A percentile compares a stretch with the other conserved stretches of the same genome.
These are phyloP conservation scores for Epichloe amarillans DNA, from an alignment of 2,329 filamentous ascomycete species.

Conservation along the genomic window DNA sequence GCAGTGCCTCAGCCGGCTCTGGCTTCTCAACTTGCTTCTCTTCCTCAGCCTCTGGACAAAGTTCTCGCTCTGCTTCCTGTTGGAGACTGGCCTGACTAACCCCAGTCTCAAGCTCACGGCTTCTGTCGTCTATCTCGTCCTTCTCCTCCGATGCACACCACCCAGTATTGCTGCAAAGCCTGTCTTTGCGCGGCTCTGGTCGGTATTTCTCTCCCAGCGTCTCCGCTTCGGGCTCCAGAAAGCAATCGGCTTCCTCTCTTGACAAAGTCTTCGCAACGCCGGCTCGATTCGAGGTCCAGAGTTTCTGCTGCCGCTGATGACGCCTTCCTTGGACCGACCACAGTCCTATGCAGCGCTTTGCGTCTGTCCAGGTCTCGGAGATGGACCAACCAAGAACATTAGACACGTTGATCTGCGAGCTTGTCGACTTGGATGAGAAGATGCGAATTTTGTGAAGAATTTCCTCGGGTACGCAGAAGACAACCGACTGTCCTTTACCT, in stretches of 20 bases:
- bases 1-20: conserved; percentile 14
- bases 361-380: conserved; percentile 39
- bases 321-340: conserved; percentile 1
- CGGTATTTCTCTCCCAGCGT: not conserved
- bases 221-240: conserved; percentile 1
- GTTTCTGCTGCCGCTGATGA: not conserved
- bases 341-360: conserved; percentile 17
- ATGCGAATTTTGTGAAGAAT: conserved; percentile 38
- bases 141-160: not conserved
- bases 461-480: conserved; percentile 47
- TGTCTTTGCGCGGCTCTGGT: not conserved
- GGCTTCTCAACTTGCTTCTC: conserved; percentile 43
- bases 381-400: conserved; percentile 51
- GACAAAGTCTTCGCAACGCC: not conserved
- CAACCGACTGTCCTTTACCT: conserved; percentile 50
- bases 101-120: not conserved
- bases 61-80: conserved; percentile 56
- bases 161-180: not conserved
- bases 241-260: not conserved
- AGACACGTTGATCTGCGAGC: conserved; percentile 25
- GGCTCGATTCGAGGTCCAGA: not conserved
- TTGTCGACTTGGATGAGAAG: rapidly evolving
- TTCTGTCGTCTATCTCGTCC: not conserved
- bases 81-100: not conserved
- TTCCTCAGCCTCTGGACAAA: conserved; percentile 49